These are phyloP conservation scores for Stemphylium beticola DNA, from an alignment of 2,329 filamentous ascomycete species.

Conservation along the genomic window DNA sequence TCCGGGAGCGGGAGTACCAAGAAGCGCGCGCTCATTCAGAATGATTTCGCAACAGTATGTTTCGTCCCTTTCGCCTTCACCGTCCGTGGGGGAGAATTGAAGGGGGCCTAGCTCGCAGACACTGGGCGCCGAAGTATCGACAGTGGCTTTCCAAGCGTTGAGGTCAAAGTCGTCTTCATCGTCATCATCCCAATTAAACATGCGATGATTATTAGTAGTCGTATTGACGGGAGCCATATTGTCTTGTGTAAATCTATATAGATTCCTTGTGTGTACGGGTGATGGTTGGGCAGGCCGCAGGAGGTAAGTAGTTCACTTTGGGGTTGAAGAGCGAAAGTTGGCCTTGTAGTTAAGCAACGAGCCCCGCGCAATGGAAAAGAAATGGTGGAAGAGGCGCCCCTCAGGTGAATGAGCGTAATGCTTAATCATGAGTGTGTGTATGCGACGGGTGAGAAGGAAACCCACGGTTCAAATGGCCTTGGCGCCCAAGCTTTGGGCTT, in stretches of 20 bases:
- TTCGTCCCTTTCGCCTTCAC: neutral
- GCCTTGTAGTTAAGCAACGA: neutral
- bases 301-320: neutral
- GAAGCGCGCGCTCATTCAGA: neutral
- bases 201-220: constrained; percentile 5
- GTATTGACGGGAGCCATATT: constrained; percentile 8
- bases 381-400: neutral
- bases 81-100: constrained; percentile 3
- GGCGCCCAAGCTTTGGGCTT: constrained; percentile 3
- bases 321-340: neutral
- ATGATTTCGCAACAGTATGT: neutral
- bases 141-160: constrained; percentile 19
- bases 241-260: neutral
- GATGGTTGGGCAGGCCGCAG: neutral
- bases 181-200: constrained; percentile 31
- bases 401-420: neutral
- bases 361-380: neutral
- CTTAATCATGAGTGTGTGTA: constrained; percentile 1
- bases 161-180: constrained; percentile 30
- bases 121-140: constrained; percentile 18
- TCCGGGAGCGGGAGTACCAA: too few species aligned
- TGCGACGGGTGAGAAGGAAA: constrained; percentile 1
- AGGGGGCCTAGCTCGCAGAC: constrained; percentile 12
- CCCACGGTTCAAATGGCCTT: constrained; percentile 2
- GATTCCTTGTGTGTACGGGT: neutral